Percentiles rank a stretch among this genome's conserved stretches.
These are phyloP conservation scores for Neonectria hederae DNA, from an alignment of 2,329 filamentous ascomycete genomes.

Conservation along the genomic window DNA sequence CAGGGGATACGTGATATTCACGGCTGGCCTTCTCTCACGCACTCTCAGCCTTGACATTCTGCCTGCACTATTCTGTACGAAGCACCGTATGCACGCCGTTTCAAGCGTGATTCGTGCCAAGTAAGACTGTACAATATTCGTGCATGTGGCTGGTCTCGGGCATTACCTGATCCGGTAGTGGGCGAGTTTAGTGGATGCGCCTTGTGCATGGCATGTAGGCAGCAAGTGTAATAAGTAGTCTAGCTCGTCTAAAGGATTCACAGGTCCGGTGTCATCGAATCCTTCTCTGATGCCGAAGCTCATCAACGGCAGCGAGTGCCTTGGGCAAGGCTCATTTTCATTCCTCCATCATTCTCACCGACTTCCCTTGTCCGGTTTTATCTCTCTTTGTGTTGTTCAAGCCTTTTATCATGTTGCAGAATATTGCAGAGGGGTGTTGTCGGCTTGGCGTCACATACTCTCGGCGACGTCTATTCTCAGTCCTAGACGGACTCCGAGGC, in stretches of 20 bases:
- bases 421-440: neutral
- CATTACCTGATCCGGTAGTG: conserved; percentile 13
- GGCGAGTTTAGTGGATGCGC: neutral
- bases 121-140: neutral
- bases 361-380: neutral
- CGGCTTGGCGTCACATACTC: neutral
- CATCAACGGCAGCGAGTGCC: neutral
- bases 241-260: neutral
- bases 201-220: neutral
- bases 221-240: too few relatives aligned
- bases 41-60: neutral
- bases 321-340: neutral
- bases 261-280: neutral
- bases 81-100: neutral
- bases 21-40: neutral
- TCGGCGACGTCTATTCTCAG: conserved; percentile 8
- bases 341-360: neutral
- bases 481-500: neutral
- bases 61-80: neutral
- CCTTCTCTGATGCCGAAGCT: neutral
- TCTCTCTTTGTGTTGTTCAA: neutral
- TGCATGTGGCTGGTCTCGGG: conserved; percentile 3
- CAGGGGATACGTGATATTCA: neutral
- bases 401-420: neutral
- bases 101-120: neutral